Percentiles rank a stretch among this genome's conserved stretches.
Evolutionary conservation across 2,329 filamentous ascomycete species (phyloP).

Genomic region (Thelonectria blattea): DNA sequence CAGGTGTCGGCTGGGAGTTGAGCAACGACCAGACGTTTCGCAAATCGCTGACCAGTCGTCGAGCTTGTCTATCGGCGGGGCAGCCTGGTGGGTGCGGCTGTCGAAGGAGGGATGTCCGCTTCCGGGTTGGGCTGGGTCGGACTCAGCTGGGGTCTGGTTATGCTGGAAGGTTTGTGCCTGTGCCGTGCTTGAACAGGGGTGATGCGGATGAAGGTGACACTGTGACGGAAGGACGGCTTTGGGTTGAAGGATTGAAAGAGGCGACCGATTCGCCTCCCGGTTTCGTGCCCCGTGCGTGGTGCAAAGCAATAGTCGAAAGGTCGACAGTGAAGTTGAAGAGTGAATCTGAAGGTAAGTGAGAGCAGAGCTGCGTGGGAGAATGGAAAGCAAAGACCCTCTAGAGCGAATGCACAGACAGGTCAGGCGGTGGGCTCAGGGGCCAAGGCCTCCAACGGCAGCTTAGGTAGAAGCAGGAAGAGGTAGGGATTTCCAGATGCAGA

Average conservation of each 20-base stretch:
- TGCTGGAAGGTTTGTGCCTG: slow-evolving; percentile 24
- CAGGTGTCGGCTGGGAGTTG: slow-evolving; percentile 30
- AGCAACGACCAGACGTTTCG: slow-evolving; percentile 18
- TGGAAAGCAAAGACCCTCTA: slow-evolving; percentile 9
- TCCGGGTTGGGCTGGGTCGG: slow-evolving; percentile 30
- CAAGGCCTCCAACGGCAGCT: not conserved
- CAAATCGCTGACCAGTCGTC: slow-evolving; percentile 26
- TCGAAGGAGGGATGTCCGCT: slow-evolving; percentile 24
- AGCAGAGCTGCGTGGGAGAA: not conserved
- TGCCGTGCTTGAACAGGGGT: slow-evolving; percentile 19
- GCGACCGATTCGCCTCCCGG: slow-evolving; percentile 6
- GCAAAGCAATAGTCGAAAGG: not conserved
- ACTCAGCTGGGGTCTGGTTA: slow-evolving; percentile 26
- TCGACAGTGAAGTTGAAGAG: not conserved
- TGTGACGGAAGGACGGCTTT: slow-evolving; percentile 4
- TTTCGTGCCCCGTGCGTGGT: slow-evolving; percentile 8
- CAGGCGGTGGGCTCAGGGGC: slow-evolving; percentile 20
- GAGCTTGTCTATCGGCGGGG: slow-evolving; percentile 34
- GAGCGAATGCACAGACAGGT: slow-evolving; percentile 10
- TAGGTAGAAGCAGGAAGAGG: slow-evolving; percentile 4
- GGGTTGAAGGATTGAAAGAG: slow-evolving; percentile 4
- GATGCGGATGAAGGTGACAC: slow-evolving; percentile 16
- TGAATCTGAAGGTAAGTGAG: not conserved
- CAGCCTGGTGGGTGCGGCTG: slow-evolving; percentile 34
- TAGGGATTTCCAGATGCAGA: slow-evolving; percentile 2